Evolutionary conservation across 139 green algal genomes (phyloP).

Genomic region (Chlorella sp.): DNA sequence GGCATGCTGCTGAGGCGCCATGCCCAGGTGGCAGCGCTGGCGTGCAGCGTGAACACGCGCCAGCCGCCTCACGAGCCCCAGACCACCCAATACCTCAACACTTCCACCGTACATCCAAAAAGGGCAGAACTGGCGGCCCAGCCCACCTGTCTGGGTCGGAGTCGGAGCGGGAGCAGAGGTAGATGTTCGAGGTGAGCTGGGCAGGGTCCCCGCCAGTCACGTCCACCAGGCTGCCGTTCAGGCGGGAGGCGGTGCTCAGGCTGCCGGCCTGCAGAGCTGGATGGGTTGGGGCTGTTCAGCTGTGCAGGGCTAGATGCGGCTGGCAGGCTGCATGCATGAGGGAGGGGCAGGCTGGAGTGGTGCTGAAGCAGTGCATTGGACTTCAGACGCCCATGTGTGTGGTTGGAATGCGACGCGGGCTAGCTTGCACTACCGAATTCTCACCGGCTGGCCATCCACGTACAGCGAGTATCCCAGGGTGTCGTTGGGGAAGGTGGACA

Average conservation of each 20-base stretch:
- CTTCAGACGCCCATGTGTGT: no score
- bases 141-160: constrained; percentile 15
- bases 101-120: no score
- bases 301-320: background rate
- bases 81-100: background rate
- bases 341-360: no score
- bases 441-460: constrained; percentile 52
- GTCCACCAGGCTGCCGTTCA: background rate
- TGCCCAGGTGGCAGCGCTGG: no score
- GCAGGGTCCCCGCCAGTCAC: constrained; percentile 34
- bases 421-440: no score
- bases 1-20: no score
- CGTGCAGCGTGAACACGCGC: no score
- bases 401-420: no score
- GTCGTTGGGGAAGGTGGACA: constrained; percentile 49
- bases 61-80: no score
- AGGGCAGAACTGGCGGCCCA: background rate
- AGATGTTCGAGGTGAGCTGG: constrained; percentile 19
- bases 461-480: constrained; percentile 52
- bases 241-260: background rate
- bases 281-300: background rate
- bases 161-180: constrained; percentile 47
- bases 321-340: no score
- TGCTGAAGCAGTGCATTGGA: no score
- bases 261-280: background rate